Evolutionary conservation across 2,329 filamentous ascomycete species (phyloP), one percentile per base, ranked within the genome.

Genomic region (Dothideomycetes sp.): DNA sequence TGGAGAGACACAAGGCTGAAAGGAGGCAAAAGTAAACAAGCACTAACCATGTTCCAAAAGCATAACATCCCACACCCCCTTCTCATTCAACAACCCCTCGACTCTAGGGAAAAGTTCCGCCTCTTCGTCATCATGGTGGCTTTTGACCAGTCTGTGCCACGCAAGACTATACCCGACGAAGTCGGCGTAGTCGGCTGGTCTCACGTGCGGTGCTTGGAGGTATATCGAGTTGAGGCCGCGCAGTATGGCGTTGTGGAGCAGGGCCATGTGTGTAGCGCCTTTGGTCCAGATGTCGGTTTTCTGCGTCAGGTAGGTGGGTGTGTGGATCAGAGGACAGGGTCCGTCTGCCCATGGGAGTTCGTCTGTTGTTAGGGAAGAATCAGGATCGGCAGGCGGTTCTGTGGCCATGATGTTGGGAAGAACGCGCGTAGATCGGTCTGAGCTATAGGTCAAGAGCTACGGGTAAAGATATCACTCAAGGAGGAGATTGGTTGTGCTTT

Each of bases 221-320:
- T 61, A 63, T 18, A 63, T 62, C 12, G 55, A 56, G 47, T 64
- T 65, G 47, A 59, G 62, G 29, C 58, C 59, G 27, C 61, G 52
- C 5, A 65, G 46, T 30, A 64, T 57, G 0, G 58, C 49, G 32
- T 65, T 65, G 48, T 65, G 62, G 9, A 63, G 52, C 29, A 59
- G 50, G 5, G 58, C 53, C 60, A 61, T 59, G 34, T 60, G 54
- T 12, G 55, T 53, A 22, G 57, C 54, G n/a, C 38, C 38, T 22
- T 35, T 40, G 16, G 38, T 35, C 38, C 38, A 40, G 19, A 40
- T 40, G n/a, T 39, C 37, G 1, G 24, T 31, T 12, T 39, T 34
- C 22, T 30, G 33, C 10, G 16, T 34, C 31, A 18, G 7, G n/a
- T 17, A 39, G 5, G 33, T 30, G 3, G 38, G 38, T 8, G 38